Evolutionary conservation across 2,329 filamentous ascomycete genomes (phyloP), one percentile per base, ranked within the genome.

Genomic region (Furcasterigmium sp.): DNA sequence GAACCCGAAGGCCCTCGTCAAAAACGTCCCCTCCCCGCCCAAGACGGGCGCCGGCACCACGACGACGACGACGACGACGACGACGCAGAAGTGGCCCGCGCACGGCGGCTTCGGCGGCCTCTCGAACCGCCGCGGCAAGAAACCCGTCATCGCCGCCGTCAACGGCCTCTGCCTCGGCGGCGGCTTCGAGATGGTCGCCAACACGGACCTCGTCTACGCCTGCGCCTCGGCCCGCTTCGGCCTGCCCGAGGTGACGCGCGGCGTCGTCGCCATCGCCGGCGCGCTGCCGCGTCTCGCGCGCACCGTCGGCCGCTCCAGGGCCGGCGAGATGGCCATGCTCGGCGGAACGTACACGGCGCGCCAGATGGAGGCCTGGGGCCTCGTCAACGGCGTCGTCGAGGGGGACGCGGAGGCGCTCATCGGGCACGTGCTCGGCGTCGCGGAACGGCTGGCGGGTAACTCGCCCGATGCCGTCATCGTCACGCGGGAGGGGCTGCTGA

Each of bases 381-480:
- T 90, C 3, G 78, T 89, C n/a, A 89, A 86, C 60, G 72, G 71
- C 46, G 72, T 87, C 8, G 78, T 85, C 5, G 48, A 50, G 13
- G 60, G 39, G 8, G 64, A 62, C 19, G 65, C 56, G 4, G 62
- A 57, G 3, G 55, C 64, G 18, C 73, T 82, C 15, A 68, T 85
- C 5, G 64, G 64, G 9, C 75, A 72, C 54, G 84, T 85, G 23
- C 51, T 91, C 29, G 63, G 65, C 46, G 70, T 84, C 60, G 87
- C 86, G 13, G 62, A 58, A 32, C 64, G 71, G 56, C 75, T 91
- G 53, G 78, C 78, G 15, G 73, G 57, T 46, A 84, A 85, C 61
- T 87, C 82, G 52, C 87, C 87, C 3, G 87, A 93, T 62, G 73
- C 83, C 19, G 77, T 91, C 25, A 79, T 91, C 54, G 83, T 88